Evolutionary conservation across 2,329 filamentous ascomycete genomes (phyloP), one percentile per base, ranked within the genome.

Genomic region (Epichloe sibirici): DNA sequence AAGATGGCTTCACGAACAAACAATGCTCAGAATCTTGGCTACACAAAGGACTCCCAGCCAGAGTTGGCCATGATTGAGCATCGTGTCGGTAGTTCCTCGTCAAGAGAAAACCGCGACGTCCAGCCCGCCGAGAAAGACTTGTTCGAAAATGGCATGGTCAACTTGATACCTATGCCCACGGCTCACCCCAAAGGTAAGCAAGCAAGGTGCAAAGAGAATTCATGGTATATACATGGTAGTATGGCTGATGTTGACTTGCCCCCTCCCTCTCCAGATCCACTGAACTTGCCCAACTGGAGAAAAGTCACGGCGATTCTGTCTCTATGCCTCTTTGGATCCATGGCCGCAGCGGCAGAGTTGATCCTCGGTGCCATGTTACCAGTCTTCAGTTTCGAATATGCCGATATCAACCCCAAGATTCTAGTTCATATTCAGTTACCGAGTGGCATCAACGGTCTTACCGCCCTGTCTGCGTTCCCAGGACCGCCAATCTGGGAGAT

Each of bases 141-240:
- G 13, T 50, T 44, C 34, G 28, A 51, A n/a, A 34, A 51, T 23
- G 49, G 42, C 44, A 40, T 11, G 31, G 42, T 51, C 23, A 45
- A 46, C 31, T 34, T 51, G 34, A 51, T 51, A 34, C 49, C 49
- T 15, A 51, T 51, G 49, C 49, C 49, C n/a, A 51, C 49, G 6
- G 13, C 35, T 15, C 37, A 51, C 15, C 49, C 49, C 12, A 45
- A 13, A 51, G 49, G 49, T 51, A 51, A 40, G 49, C 3, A 8
- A 45, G 28, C 28, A 9, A 31, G 28, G 3, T 11, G 28, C 28
- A 4, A 4, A 38, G 17, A 47, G 11, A 5, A 1, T 38, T 21
- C 8, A 17, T 7, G 4, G 9, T 3, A 21, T 21, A 21, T 21
- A 21, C 17, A 21, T 21, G 17, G 2, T 21, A 21, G 17, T 23